These are phyloP conservation scores for Eucalyptus shirleyi DNA, from an alignment of 345 rosid genomes.

Conservation along the genomic window DNA sequence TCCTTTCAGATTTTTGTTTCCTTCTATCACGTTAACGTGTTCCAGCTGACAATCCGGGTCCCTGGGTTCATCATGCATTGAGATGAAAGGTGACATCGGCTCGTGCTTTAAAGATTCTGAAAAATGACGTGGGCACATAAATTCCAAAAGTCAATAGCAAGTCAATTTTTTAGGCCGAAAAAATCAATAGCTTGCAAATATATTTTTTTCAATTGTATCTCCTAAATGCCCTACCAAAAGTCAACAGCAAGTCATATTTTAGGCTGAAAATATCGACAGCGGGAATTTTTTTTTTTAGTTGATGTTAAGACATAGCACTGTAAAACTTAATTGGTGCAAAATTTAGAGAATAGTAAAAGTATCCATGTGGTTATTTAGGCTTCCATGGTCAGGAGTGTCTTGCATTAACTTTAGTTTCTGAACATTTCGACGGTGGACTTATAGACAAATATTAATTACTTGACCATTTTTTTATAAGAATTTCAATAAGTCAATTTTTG, in stretches of 20 bases:
- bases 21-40: not conserved
- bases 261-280: not conserved
- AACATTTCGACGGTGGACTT: too few relatives aligned
- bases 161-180: not conserved
- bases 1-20: not conserved
- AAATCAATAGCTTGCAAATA: not conserved
- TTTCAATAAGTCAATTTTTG: not conserved
- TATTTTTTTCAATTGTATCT: not conserved
- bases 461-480: not conserved
- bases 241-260: not conserved
- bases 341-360: not conserved
- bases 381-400: not conserved
- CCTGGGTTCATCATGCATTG: not conserved
- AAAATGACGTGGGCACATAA: not conserved
- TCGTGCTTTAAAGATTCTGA: not conserved
- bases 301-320: too few relatives aligned
- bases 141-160: not conserved
- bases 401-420: not conserved
- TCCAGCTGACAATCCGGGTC: not conserved
- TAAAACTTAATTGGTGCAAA: not conserved
- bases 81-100: not conserved
- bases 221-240: not conserved
- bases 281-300: rapidly evolving
- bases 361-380: not conserved
- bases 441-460: not conserved